These are phyloP conservation scores for Coccinonectria pachysandricola DNA, from an alignment of 2,329 filamentous ascomycete genomes.

Conservation along the genomic window DNA sequence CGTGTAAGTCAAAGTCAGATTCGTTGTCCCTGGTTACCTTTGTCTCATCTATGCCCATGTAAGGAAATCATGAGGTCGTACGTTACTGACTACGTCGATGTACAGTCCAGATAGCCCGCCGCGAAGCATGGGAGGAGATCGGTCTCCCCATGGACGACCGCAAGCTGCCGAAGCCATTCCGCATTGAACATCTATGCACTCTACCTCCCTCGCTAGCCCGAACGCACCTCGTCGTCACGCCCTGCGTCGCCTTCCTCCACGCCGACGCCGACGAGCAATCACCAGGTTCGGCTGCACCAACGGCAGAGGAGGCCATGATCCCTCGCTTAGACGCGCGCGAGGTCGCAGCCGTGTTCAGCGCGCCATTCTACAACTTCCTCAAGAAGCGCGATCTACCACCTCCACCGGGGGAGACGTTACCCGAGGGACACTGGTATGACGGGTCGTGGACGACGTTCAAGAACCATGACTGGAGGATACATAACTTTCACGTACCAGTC, in stretches of 20 bases:
- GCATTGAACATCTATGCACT: conserved; percentile 77
- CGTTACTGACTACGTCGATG: no score
- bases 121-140: conserved; percentile 90
- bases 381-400: conserved; percentile 44
- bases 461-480: conserved; percentile 68
- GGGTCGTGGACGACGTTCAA: conserved; percentile 76
- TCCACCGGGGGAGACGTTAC: conserved; percentile 27
- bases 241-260: conserved; percentile 70
- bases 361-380: conserved; percentile 78
- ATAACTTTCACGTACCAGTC: conserved; percentile 86
- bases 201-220: conserved; percentile 67
- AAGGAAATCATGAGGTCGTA: no score
- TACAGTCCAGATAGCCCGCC: conserved; percentile 70
- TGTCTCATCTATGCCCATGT: no score
- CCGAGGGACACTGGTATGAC: conserved; percentile 66
- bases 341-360: conserved; percentile 88
- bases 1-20: conserved; percentile 42
- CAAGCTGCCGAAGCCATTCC: conserved; percentile 65
- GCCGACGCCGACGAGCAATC: conserved; percentile 40
- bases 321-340: conserved; percentile 79
- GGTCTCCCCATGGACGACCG: conserved; percentile 65
- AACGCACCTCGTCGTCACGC: conserved; percentile 63
- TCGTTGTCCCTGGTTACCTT: no score
- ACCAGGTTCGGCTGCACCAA: conserved; percentile 22
- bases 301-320: conserved; percentile 61